Percentiles rank a stretch among this genome's conserved stretches.
Evolutionary conservation across 1,139 yeast species (phyloP).

Genomic region (Nadsonia commutata): DNA sequence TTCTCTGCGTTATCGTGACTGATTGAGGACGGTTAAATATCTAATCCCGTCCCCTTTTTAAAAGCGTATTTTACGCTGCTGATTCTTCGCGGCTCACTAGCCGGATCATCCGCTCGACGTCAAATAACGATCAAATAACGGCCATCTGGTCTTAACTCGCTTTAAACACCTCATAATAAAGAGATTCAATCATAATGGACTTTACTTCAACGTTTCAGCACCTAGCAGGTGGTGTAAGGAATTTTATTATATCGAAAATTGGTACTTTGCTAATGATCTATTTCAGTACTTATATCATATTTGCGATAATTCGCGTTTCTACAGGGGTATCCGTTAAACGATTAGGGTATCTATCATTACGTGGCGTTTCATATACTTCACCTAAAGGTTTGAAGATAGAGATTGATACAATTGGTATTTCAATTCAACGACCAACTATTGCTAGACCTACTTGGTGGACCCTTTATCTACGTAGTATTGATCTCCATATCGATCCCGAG

Average conservation of each 20-base stretch:
- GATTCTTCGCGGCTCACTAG: too few relatives aligned
- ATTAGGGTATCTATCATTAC: constrained; percentile 26
- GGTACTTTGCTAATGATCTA: constrained; percentile 17
- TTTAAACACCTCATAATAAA: too few relatives aligned
- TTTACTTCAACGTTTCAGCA: not conserved
- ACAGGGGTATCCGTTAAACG: constrained; percentile 30
- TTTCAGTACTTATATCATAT: constrained; percentile 22
- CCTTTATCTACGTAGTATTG: constrained; percentile 18
- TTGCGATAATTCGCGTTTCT: constrained; percentile 26
- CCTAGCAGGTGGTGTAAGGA: constrained; percentile 10
- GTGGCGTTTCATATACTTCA: constrained; percentile 23
- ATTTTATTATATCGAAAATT: constrained; percentile 12
- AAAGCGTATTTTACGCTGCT: too few relatives aligned
- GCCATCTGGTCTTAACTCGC: too few relatives aligned
- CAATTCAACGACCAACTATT: constrained; percentile 27
- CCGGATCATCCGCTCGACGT: too few relatives aligned
- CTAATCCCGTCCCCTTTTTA: too few relatives aligned
- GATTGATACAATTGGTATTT: constrained; percentile 23
- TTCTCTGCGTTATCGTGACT: too few relatives aligned
- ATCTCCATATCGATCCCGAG: constrained; percentile 19
- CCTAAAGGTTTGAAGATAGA: constrained; percentile 22
- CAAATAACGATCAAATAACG: too few relatives aligned
- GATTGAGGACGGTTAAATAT: too few relatives aligned
- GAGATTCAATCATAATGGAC: too few relatives aligned
- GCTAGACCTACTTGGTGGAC: constrained; percentile 27